Conservation (phyloP, 1,284 basidiomycete species). For the Sporisorium graminicola region DNA sequence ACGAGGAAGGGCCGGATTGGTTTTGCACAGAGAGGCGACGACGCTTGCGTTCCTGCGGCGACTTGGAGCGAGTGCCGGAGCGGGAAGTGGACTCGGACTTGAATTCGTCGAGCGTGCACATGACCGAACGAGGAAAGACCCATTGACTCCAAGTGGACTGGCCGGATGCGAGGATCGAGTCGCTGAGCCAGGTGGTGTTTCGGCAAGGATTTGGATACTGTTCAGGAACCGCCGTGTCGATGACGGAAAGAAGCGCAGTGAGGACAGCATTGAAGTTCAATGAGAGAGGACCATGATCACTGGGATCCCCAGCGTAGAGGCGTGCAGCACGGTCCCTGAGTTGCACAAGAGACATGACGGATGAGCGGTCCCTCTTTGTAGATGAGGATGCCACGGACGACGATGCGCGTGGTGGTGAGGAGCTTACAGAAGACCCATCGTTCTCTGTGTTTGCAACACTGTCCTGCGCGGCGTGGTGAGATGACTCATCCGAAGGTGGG, state of each 20-base stretch:
- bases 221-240: constrained; percentile 32
- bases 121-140: constrained; percentile 40
- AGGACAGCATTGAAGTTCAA: constrained; percentile 42
- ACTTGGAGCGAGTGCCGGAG: background rate
- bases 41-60: constrained; percentile 28
- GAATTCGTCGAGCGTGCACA: constrained; percentile 30
- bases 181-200: constrained; percentile 38
- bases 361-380: background rate
- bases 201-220: constrained; percentile 9
- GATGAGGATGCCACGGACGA: background rate
- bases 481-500: background rate
- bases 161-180: constrained; percentile 22
- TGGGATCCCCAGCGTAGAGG: constrained; percentile 22
- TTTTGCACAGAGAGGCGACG: constrained; percentile 22
- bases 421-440: constrained; percentile 8
- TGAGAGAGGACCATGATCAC: constrained; percentile 15
- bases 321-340: constrained; percentile 40
- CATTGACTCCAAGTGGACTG: constrained; percentile 41
- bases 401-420: constrained; percentile 6
- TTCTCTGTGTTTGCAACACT: background rate
- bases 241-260: constrained; percentile 34
- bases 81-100: constrained; percentile 11
- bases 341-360: constrained; percentile 44
- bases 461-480: background rate
- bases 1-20: background rate